Conservation (phyloP, 345 rosid species). For the Trapa bicornis region DNA sequence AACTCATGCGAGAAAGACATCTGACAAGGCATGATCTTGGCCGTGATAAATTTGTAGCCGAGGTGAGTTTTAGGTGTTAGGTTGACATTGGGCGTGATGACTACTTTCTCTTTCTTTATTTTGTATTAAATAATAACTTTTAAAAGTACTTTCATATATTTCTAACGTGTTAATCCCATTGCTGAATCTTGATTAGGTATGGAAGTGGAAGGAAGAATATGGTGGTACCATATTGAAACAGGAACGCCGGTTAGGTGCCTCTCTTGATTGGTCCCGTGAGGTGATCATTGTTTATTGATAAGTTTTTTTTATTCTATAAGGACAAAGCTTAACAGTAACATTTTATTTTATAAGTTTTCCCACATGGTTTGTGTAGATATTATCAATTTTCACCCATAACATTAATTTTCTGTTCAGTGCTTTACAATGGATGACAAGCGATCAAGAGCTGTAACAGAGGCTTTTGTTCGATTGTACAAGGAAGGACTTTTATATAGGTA, state of each 20-base stretch:
- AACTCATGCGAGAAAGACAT: conserved; percentile 63
- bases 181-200: conserved; percentile 37
- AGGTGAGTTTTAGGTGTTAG: conserved; percentile 35
- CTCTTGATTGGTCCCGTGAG: conserved; percentile 99
- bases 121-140: no score
- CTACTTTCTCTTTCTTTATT: no score
- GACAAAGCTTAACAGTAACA: neutral
- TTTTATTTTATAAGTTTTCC: neutral
- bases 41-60: conserved; percentile 70
- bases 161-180: neutral
- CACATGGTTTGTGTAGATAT: neutral
- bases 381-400: neutral
- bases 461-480: conserved; percentile 55
- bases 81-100: neutral
- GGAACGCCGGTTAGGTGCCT: conserved; percentile 68
- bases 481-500: conserved; percentile 90
- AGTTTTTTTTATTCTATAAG: neutral
- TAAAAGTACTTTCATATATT: neutral
- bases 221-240: conserved; percentile 73
- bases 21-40: conserved; percentile 87
- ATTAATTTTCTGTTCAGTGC: conserved; percentile 30
- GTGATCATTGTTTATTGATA: conserved; percentile 21
- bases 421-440: conserved; percentile 92
- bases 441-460: conserved; percentile 83
- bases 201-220: conserved; percentile 80